Evolutionary conservation across 768 basidiomycete species (phyloP), one percentile per base, ranked within the genome.

Genomic region (Collybia sordida): DNA sequence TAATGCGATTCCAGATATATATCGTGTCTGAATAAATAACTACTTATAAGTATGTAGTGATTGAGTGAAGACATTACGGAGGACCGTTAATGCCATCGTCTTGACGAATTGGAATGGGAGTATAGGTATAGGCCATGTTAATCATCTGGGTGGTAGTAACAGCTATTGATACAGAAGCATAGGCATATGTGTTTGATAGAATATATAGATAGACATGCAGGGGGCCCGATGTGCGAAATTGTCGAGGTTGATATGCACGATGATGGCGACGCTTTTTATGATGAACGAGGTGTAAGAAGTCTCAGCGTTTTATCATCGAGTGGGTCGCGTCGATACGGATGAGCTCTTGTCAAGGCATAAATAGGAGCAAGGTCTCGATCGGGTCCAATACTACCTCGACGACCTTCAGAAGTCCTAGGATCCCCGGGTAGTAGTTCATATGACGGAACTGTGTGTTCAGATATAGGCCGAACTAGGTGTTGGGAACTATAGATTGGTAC

Each of bases 301-400:
- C 85, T 73, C 58, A 89, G 61, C 34, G 79, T 75, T 51, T 73
- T 75, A 56, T 88, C 87, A 63, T 89, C 87, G 23, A 73, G 57
- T 21, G 81, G 82, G 48, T 83, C 74, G 49, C 87, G 76, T 42
- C 77, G 72, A 48, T 84, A 87, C 6, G 80, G 77, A 55, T 81
- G 80, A 37, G 62, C 68, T 18, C 82, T 75, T 39, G 72, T 74
- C 48, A 86, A 68, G 17, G 78, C 68, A 46, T 78, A 69, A 42
- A 89, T 71, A 12, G 86, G 85, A 6, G 80, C 82, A 14, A 88
- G 74, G 50, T 74, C 75, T 6, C 69, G 64, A 31, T 63, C 53
- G 14, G 57, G 63, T 4, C 62, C 64, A 46, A 62, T 47, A 19
- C 59, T 62, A 18, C 62, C 65, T 55, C 65, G 57, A 45, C 61